Base-by-base conservation (phyloP, 1,284 basidiomycete genomes). In the Trichosporon faecale region DNA sequence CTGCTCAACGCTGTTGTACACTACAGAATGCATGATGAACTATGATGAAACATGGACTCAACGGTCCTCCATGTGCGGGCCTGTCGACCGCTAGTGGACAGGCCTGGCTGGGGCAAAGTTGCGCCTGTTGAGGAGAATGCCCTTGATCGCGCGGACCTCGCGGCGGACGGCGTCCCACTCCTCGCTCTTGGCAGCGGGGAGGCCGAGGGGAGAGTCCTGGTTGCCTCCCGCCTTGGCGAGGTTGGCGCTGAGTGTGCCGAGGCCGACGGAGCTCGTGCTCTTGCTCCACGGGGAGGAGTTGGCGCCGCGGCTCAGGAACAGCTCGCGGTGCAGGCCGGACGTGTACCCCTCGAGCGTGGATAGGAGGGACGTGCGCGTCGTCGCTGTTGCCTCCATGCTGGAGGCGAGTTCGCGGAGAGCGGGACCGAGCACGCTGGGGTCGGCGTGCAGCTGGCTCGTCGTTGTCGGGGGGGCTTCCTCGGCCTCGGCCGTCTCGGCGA, bases 121-220 rank as follows among this genome's bases (percentile, higher is more conserved):
- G 66, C 79, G 78, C 70, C 83, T 70, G 68, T 80, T 82, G 66
- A 84, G 73, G 66, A 84, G 73, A 44, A 83, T 63, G n/a, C 83
- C 83, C 73, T 84, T 83, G 69, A 84, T 77, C 8, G 78, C 79
- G 66, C 83, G 76, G 18, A 84, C 74, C 69, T 84, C 83, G 69
- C 80, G 80, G 65, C 81, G 76, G 31, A 81, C 77, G 33, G 74
- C 75, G 70, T 84, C 82, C 79, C 80, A 82, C 70, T 80, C 79
- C 66, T 79, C 78, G n/a, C 73, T 71, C 31, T 72, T 72, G 16
- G 68, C 75, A 4, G 70, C 60, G 0, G 70, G 70, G 16, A 74
- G 69, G 27, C 73, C 68, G 35, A 73, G 66, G 2, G 67, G 64
- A 29, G 46, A 60, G 33, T 46, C 21, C 35, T 64, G 61, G 21